Conservation (phyloP, 2,329 filamentous ascomycete species). For the Chrysoporthe puriensis region DNA sequence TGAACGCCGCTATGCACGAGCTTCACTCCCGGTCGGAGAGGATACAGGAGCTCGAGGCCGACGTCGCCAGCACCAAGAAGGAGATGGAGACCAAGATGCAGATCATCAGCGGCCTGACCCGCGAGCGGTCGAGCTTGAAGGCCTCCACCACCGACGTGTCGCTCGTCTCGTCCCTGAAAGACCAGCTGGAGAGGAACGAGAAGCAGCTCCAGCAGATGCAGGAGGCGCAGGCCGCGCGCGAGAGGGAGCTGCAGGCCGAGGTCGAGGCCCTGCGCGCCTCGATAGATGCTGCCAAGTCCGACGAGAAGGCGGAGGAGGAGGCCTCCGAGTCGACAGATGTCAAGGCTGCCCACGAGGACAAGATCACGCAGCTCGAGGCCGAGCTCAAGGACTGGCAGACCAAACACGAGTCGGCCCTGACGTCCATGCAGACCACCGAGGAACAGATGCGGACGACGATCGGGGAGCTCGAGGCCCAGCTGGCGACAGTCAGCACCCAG, state of each 20-base stretch:
- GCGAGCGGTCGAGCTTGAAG: slow-evolving; percentile 89
- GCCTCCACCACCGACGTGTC: slow-evolving; percentile 86
- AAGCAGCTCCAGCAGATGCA: slow-evolving; percentile 76
- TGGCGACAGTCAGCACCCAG: slow-evolving; percentile 22
- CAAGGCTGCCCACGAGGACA: slow-evolving; percentile 52
- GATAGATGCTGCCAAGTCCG: slow-evolving; percentile 36
- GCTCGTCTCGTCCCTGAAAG: slow-evolving; percentile 82
- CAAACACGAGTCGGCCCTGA: slow-evolving; percentile 73
- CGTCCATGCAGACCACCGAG: slow-evolving; percentile 74
- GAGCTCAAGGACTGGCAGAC: slow-evolving; percentile 76
- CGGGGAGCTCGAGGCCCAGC: slow-evolving; percentile 67
- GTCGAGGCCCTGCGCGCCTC: slow-evolving; percentile 68
- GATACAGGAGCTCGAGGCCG: slow-evolving; percentile 86
- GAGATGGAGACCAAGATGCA: slow-evolving; percentile 98
- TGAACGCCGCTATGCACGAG: slow-evolving; percentile 92
- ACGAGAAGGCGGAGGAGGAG: slow-evolving; percentile 37
- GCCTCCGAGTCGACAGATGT: slow-evolving; percentile 32
- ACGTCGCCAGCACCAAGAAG: slow-evolving; percentile 81
- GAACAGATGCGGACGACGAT: slow-evolving; percentile 73
- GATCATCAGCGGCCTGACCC: slow-evolving; percentile 90
- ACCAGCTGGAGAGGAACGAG: slow-evolving; percentile 87
- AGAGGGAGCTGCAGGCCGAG: slow-evolving; percentile 74
- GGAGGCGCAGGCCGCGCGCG: slow-evolving; percentile 71
- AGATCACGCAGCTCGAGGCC: slow-evolving; percentile 67
- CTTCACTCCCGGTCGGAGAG: slow-evolving; percentile 84